Evolutionary conservation across 2,329 filamentous ascomycete species (phyloP), one percentile per base, ranked within the genome.

Genomic region (Madurella fahalii): DNA sequence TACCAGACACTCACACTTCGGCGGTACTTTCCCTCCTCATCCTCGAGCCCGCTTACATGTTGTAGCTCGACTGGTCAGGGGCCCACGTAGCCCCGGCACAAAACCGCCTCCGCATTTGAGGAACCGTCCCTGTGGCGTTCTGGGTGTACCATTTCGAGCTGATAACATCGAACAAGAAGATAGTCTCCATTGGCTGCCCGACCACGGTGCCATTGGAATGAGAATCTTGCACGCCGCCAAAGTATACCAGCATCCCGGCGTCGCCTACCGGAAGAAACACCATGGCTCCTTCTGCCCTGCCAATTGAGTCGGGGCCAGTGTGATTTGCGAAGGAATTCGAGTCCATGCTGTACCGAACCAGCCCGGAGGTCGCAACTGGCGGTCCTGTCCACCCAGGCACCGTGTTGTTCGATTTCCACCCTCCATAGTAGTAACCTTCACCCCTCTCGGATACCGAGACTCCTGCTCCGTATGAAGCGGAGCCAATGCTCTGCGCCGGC

Each of bases 31-130:
- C n/a, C 25, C 25, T 25, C 25, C 25, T 3, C 8, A 13, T n/a
- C n/a, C 16, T 16, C 2, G 16, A 32, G 8, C 8, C n/a, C 5
- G 31, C 79, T 67, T 62, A 85, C 79, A 86, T 81, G 60, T 86
- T 86, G 63, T 85, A 85, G 8, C 80, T 84, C 13, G 81, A 83
- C 52, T 76, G 72, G 60, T 86, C 83, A 9, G 74, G 62, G 0
- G 82, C 75, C 75, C 82, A 85, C 1, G 79, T 79, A 13, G 76
- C 79, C 47, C 81, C 83, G 2, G 81, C 81, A 64, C 83, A 86
- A 58, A 85, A 86, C 30, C 79, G 76, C 25, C 81, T 73, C 11
- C 83, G 73, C 55, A 76, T 70, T 13, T 68, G 68, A 2, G 83
- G 83, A 1, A 80, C 65, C 30, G 75, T 65, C 1, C 83, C 83